These are phyloP conservation scores for Pulveroboletus sp. DNA, from an alignment of 768 basidiomycete genomes.

Conservation along the genomic window DNA sequence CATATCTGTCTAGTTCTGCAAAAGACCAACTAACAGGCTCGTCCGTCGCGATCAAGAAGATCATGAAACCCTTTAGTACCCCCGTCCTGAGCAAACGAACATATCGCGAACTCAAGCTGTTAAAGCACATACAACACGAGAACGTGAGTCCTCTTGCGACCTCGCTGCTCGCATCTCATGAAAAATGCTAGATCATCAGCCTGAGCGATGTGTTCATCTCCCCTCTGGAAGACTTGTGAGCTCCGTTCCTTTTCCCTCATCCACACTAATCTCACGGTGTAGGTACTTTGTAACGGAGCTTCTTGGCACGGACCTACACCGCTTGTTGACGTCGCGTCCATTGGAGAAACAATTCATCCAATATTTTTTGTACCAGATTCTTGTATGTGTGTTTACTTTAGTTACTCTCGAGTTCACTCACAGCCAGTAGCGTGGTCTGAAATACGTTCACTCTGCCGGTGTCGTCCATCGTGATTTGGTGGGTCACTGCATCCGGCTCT, in stretches of 20 bases:
- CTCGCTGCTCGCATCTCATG: conserved; percentile 3
- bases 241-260: conserved; percentile 7
- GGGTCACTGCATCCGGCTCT: conserved; percentile 22
- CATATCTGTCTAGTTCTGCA: conserved; percentile 58
- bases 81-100: conserved; percentile 98
- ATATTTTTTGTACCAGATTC: conserved; percentile 98
- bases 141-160: conserved; percentile 55
- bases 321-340: conserved; percentile 91
- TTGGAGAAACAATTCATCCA: conserved; percentile 99
- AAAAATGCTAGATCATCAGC: conserved; percentile 78
- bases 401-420: conserved; percentile 6
- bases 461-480: conserved; percentile 97
- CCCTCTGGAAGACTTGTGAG: conserved; percentile 95
- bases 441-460: conserved; percentile 99
- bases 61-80: conserved; percentile 99
- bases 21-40: conserved; percentile 93
- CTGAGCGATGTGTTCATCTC: conserved; percentile 99
- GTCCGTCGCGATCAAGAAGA: conserved; percentile 99
- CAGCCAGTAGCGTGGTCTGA: conserved; percentile 75
- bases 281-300: conserved; percentile 99
- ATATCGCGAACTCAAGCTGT: conserved; percentile 93
- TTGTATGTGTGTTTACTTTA: conserved; percentile 48
- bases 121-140: conserved; percentile 98
- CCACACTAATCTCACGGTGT: conserved; percentile 4
- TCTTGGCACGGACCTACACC: conserved; percentile 95